A percentile compares a stretch with the other conserved stretches of the same genome.
phyloP scores from a whole-genome alignment of 2,329 filamentous ascomycete genomes.

The Beauveria sp. region DNA sequence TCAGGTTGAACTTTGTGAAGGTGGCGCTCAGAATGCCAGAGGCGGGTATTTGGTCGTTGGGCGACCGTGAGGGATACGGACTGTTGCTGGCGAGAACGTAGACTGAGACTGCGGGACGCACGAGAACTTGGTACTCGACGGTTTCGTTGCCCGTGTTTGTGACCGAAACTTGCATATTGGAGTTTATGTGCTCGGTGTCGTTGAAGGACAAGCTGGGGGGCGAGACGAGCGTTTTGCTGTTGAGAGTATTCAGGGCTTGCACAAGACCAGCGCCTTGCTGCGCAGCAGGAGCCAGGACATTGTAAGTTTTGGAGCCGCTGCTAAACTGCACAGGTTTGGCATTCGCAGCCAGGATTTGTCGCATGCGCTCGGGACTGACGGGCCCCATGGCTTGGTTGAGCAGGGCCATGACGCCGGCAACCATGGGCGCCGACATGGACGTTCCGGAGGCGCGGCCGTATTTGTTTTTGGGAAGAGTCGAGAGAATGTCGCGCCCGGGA shows the following conservation, averaged over 20 bases:
- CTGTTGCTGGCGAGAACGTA: conserved; percentile 36
- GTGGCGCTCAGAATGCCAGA: conserved; percentile 36
- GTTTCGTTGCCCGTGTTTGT: conserved; percentile 42
- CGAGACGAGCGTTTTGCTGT: conserved; percentile 39
- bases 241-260: conserved; percentile 45
- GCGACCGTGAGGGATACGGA: conserved; percentile 34
- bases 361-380: conserved; percentile 41
- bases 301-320: conserved; percentile 27
- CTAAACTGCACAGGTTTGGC: conserved; percentile 43
- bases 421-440: conserved; percentile 54
- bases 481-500: conserved; percentile 51
- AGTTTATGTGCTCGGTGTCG: conserved; percentile 47
- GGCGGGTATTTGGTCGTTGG: conserved; percentile 33
- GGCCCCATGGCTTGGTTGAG: conserved; percentile 43
- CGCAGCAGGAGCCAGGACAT: conserved; percentile 43
- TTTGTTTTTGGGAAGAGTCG: conserved; percentile 44
- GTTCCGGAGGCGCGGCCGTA: conserved; percentile 50
- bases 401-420: conserved; percentile 48
- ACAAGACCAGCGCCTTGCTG: conserved; percentile 51
- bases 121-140: conserved; percentile 44
- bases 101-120: conserved; percentile 42
- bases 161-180: conserved; percentile 44
- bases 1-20: conserved; percentile 35
- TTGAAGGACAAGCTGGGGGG: conserved; percentile 48
- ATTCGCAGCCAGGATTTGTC: conserved; percentile 42